A percentile compares a stretch with the other conserved stretches of the same genome.
Evolutionary conservation across 2,329 filamentous ascomycete species (phyloP).

Genomic region (Rhinocladiella mackenziei): DNA sequence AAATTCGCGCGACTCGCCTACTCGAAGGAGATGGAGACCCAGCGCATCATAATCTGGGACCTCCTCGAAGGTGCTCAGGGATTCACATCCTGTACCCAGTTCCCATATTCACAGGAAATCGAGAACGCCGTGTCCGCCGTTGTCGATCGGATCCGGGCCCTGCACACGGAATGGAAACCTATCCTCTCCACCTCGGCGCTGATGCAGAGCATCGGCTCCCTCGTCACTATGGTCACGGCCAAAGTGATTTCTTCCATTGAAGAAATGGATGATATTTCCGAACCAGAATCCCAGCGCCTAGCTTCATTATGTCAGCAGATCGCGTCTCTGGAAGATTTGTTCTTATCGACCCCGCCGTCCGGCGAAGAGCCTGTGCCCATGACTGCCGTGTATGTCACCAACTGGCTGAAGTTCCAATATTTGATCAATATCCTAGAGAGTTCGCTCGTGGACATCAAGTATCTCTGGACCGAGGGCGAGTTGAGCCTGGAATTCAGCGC

Average conservation of each 20-base stretch:
- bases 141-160: slow-evolving; percentile 54
- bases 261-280: slow-evolving; percentile 61
- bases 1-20: slow-evolving; percentile 60
- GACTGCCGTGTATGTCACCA: slow-evolving; percentile 58
- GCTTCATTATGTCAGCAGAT: slow-evolving; percentile 55
- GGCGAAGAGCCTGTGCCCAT: slow-evolving; percentile 43
- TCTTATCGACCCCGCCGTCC: slow-evolving; percentile 43
- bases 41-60: slow-evolving; percentile 59
- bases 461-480: slow-evolving; percentile 62
- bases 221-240: slow-evolving; percentile 54
- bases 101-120: slow-evolving; percentile 57
- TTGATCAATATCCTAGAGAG: slow-evolving; percentile 60
- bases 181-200: slow-evolving; percentile 58
- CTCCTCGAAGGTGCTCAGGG: slow-evolving; percentile 61
- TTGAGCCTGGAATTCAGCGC: slow-evolving; percentile 58
- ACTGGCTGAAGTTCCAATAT: slow-evolving; percentile 64
- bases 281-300: slow-evolving; percentile 58
- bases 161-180: slow-evolving; percentile 55
- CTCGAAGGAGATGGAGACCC: slow-evolving; percentile 61
- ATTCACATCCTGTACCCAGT: slow-evolving; percentile 56
- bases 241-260: slow-evolving; percentile 61
- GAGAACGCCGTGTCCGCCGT: slow-evolving; percentile 57
- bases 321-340: slow-evolving; percentile 54
- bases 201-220: slow-evolving; percentile 58
- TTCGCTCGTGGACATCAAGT: slow-evolving; percentile 62